These are phyloP conservation scores for Wickerhamiella cacticola DNA, from an alignment of 805 yeast species.

Conservation along the genomic window DNA sequence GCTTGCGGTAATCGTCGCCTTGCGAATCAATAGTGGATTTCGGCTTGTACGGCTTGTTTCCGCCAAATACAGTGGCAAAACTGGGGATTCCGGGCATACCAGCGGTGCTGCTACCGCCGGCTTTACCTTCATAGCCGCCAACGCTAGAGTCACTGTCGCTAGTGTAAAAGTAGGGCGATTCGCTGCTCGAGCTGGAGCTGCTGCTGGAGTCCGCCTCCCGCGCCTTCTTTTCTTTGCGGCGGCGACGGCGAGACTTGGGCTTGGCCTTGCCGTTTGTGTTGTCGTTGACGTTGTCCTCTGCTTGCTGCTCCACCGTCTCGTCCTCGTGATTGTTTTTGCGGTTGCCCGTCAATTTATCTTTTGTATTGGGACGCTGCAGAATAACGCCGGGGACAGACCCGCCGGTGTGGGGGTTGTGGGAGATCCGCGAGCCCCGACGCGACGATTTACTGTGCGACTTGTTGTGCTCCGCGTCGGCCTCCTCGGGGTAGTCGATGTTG, in stretches of 20 bases:
- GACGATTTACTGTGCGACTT: background rate
- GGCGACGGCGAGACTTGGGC: too few species aligned
- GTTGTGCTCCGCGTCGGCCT: background rate
- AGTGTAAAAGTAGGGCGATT: background rate
- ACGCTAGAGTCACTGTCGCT: background rate
- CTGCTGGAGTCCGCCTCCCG: too few species aligned
- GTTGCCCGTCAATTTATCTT: too few species aligned
- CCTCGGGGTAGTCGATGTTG: background rate
- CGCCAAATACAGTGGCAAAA: constrained; percentile 3
- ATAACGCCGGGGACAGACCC: background rate
- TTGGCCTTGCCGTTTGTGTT: background rate
- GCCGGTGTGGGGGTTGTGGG: constrained; percentile 6
- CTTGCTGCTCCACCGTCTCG: background rate
- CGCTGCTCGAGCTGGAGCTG: constrained; percentile 1
- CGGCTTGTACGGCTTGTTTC: constrained; percentile 11
- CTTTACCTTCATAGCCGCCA: constrained; percentile 4
- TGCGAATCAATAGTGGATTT: background rate
- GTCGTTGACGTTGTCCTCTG: background rate
- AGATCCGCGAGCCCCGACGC: background rate
- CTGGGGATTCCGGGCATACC: constrained; percentile 15
- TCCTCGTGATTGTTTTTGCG: background rate
- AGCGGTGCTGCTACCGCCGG: constrained; percentile 13
- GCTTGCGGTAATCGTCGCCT: background rate
- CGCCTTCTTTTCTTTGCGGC: too few species aligned
- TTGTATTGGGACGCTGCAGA: background rate